phyloP scores from a whole-genome alignment of 805 yeast genomes.

The Metschnikowia koreensis region DNA sequence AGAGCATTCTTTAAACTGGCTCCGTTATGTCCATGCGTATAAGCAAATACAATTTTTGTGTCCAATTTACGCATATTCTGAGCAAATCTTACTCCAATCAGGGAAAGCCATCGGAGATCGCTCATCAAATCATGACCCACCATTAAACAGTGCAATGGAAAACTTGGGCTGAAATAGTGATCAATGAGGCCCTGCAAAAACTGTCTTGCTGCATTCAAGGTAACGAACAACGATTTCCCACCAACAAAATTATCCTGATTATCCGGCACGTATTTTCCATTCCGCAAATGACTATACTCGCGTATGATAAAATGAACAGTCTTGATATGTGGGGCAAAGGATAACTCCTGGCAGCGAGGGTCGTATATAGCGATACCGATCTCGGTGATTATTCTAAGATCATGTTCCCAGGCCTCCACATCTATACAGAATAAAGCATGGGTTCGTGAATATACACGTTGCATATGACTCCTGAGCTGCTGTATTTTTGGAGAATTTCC shows the following conservation, averaged over 20 bases:
- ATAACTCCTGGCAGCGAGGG: conserved; percentile 15
- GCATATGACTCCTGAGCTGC: no score
- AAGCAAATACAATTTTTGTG: not conserved
- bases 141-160: not conserved
- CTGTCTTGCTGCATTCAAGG: not conserved
- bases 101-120: not conserved
- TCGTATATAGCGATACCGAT: conserved; percentile 25
- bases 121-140: not conserved
- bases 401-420: conserved; percentile 18
- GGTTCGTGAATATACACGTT: no score
- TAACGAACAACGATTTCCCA: not conserved
- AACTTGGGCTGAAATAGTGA: not conserved
- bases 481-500: no score
- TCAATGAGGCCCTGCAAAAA: no score
- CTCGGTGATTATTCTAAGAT: not conserved
- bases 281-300: conserved; percentile 10
- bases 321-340: conserved; percentile 17
- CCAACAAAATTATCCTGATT: not conserved
- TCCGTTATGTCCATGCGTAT: not conserved
- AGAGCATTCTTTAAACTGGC: not conserved
- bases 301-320: conserved; percentile 16
- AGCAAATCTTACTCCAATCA: not conserved
- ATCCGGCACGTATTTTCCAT: not conserved
- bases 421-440: conserved; percentile 18
- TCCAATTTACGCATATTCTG: not conserved